Percentiles rank a stretch among this genome's conserved stretches.
These are phyloP conservation scores for Neoboletus subvelutipes DNA, from an alignment of 768 basidiomycete species.

Conservation along the genomic window DNA sequence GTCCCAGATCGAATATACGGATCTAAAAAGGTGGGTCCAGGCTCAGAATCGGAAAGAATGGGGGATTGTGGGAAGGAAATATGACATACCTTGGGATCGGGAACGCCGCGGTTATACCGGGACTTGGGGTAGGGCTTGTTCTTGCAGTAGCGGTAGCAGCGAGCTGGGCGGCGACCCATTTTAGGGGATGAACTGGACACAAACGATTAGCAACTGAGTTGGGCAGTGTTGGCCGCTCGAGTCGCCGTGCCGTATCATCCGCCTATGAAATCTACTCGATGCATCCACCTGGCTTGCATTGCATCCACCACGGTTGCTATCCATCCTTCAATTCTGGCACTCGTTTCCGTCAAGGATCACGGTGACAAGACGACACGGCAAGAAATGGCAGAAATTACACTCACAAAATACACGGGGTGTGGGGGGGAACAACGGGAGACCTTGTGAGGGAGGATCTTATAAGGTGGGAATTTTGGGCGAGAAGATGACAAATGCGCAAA, in stretches of 20 bases:
- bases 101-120: constrained; percentile 97
- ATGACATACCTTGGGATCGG: constrained; percentile 82
- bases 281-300: constrained; percentile 10
- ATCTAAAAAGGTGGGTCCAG: constrained; percentile 53
- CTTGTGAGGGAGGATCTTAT: constrained; percentile 11
- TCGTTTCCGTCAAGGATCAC: not conserved
- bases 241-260: not conserved
- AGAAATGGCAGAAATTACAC: not conserved
- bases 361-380: not conserved
- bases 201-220: constrained; percentile 6
- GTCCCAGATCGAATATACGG: constrained; percentile 93
- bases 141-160: constrained; percentile 99
- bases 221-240: not conserved
- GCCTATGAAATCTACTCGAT: no score
- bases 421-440: not conserved
- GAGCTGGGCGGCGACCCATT: constrained; percentile 98
- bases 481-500: constrained; percentile 16
- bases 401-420: constrained; percentile 23
- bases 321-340: not conserved
- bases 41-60: not conserved
- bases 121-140: constrained; percentile 98
- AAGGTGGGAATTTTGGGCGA: constrained; percentile 19
- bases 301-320: constrained; percentile 16
- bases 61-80: not conserved
- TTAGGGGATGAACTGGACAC: constrained; percentile 15